Evolutionary conservation across 192 early-diverging fungal species (phyloP).

Genomic region (Piromyces finnis): DNA sequence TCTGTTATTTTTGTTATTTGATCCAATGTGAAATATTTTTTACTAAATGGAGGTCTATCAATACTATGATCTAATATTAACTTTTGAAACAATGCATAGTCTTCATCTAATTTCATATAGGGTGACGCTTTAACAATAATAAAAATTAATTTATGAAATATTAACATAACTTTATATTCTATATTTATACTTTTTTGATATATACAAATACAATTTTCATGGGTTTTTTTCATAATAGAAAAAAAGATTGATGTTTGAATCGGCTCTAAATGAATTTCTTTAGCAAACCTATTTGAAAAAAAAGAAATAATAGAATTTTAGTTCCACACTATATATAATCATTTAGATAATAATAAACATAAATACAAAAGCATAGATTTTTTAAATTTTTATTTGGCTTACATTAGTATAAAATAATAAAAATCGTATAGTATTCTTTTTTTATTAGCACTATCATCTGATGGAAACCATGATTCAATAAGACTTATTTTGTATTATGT

Average conservation of each 20-base stretch:
- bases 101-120: neutral
- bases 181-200: too few relatives aligned
- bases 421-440: neutral
- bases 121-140: too few relatives aligned
- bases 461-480: neutral
- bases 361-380: too few relatives aligned
- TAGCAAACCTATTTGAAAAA: neutral
- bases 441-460: neutral
- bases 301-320: too few relatives aligned
- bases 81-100: neutral
- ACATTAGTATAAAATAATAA: neutral
- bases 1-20: neutral
- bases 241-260: neutral
- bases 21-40: neutral
- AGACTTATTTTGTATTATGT: too few relatives aligned
- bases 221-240: neutral
- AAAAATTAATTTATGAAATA: too few relatives aligned
- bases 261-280: neutral
- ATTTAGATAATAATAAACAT: too few relatives aligned
- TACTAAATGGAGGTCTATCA: neutral
- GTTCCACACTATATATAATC: too few relatives aligned
- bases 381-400: neutral
- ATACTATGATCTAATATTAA: neutral
- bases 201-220: neutral
- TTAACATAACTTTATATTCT: too few relatives aligned